phyloP scores from a whole-genome alignment of 139 green algal species.

The Desmodesmus armatus region DNA sequence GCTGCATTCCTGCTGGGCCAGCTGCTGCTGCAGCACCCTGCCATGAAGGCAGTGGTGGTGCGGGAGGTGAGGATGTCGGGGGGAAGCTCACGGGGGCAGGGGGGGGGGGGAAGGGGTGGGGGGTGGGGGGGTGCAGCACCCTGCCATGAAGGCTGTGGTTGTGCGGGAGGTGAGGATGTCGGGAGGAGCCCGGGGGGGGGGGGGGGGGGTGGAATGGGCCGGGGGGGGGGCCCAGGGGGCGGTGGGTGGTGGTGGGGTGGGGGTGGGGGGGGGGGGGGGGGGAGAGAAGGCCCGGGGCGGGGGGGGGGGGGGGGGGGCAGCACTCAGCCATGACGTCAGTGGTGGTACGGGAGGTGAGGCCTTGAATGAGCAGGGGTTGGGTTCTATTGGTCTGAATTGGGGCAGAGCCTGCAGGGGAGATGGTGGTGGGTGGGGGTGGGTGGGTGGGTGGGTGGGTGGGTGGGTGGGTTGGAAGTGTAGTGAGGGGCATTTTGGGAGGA shows the following conservation, averaged over 20 bases:
- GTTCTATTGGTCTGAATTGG: no score
- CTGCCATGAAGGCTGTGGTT: constrained; percentile 90
- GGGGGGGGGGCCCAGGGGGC: no score
- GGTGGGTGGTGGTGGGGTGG: no score
- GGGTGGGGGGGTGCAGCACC: constrained; percentile 83
- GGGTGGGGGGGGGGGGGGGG: no score
- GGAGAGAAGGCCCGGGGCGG: no score
- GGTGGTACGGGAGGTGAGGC: constrained; percentile 82
- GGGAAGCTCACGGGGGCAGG: no score
- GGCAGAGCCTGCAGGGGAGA: not conserved
- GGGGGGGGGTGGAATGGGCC: no score
- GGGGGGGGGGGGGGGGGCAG: no score
- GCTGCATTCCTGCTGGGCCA: constrained; percentile 84
- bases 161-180: constrained; percentile 81
- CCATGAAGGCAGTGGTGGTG: constrained; percentile 90
- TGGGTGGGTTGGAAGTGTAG: not conserved
- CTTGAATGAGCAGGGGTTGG: not conserved
- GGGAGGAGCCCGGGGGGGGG: no score
- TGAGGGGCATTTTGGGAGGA: not conserved
- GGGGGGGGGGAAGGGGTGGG: no score
- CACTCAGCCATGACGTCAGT: constrained; percentile 91
- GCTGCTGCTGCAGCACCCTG: constrained; percentile 87
- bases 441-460: no score
- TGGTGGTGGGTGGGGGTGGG: no score
- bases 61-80: constrained; percentile 81